phyloP scores from a whole-genome alignment of 1,139 yeast genomes.

The Protomyces arabidopsidicola region DNA sequence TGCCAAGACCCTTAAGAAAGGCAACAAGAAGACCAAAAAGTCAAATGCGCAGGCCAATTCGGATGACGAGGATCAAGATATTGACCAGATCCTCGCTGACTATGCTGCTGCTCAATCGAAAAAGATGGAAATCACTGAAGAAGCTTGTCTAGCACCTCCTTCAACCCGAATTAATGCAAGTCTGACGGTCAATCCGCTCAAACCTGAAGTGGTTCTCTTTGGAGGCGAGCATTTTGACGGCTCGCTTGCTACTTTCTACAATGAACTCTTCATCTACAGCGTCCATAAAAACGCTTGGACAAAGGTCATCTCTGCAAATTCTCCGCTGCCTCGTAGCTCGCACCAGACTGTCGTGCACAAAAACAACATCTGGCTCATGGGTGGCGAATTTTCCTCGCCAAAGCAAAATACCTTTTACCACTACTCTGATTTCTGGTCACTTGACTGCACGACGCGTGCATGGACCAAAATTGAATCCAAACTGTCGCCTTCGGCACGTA shows the following conservation, averaged over 20 bases:
- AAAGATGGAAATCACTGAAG: slow-evolving; percentile 66
- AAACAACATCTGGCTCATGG: slow-evolving; percentile 78
- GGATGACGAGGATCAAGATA: slow-evolving; percentile 77
- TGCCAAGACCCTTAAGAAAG: slow-evolving; percentile 66
- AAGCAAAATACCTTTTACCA: slow-evolving; percentile 94
- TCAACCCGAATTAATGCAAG: slow-evolving; percentile 66
- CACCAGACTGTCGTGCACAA: slow-evolving; percentile 92
- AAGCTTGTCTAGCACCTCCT: slow-evolving; percentile 53
- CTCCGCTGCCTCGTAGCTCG: slow-evolving; percentile 90
- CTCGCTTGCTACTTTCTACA: slow-evolving; percentile 64
- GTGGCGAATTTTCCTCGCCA: slow-evolving; percentile 96
- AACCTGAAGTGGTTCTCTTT: slow-evolving; percentile 71
- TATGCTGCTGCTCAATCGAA: slow-evolving; percentile 56
- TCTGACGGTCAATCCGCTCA: slow-evolving; percentile 57
- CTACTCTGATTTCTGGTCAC: slow-evolving; percentile 91
- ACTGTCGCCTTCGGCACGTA: slow-evolving; percentile 75
- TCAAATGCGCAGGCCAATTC: slow-evolving; percentile 49
- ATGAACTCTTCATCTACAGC: slow-evolving; percentile 70
- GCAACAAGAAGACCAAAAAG: slow-evolving; percentile 71
- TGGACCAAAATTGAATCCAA: slow-evolving; percentile 83
- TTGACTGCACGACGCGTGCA: slow-evolving; percentile 77
- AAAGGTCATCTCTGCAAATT: slow-evolving; percentile 67
- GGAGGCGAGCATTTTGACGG: slow-evolving; percentile 75
- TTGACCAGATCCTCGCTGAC: slow-evolving; percentile 75
- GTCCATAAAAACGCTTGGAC: slow-evolving; percentile 82